phyloP scores from a whole-genome alignment of 352 stramenopile species.

The Pythium myriotylum region DNA sequence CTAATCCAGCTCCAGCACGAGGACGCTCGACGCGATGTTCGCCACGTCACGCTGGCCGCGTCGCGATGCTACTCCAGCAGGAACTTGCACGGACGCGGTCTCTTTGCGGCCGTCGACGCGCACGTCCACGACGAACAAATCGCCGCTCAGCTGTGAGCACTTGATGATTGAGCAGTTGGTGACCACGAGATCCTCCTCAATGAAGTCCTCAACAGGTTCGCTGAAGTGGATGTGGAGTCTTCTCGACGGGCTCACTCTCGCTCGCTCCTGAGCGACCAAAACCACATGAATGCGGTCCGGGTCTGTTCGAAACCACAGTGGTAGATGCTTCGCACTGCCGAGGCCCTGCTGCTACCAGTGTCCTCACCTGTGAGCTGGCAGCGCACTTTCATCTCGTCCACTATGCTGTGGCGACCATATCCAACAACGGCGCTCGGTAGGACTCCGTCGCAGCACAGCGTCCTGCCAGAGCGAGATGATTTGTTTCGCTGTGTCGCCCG shows the following conservation, averaged over 20 bases:
- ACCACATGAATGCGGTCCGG: slow-evolving; percentile 21
- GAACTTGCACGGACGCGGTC: slow-evolving; percentile 20
- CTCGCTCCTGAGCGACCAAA: not conserved
- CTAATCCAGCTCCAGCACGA: slow-evolving; percentile 1
- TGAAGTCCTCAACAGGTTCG: slow-evolving; percentile 63
- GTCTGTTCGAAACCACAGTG: not conserved
- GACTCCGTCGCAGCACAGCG: slow-evolving; percentile 50
- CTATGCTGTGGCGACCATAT: slow-evolving; percentile 37
- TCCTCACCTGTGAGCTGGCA: slow-evolving; percentile 63
- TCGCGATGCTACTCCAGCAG: not conserved
- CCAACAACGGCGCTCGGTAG: slow-evolving; percentile 50
- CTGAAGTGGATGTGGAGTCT: slow-evolving; percentile 74
- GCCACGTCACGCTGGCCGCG: not conserved
- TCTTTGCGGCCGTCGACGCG: not conserved
- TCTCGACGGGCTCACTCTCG: not conserved
- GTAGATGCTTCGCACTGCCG: not conserved
- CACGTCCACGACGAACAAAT: slow-evolving; percentile 38
- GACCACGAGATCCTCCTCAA: slow-evolving; percentile 49
- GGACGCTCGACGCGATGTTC: slow-evolving; percentile 22
- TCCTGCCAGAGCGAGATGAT: slow-evolving; percentile 26
- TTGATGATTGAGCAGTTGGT: slow-evolving; percentile 33
- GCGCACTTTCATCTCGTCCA: slow-evolving; percentile 72
- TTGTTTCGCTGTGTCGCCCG: not conserved
- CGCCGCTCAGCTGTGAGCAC: slow-evolving; percentile 45
- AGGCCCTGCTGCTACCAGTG: not conserved